These are phyloP conservation scores for Vitis hybrid DNA, from an alignment of 177 flowering plant species.

Conservation along the genomic window DNA sequence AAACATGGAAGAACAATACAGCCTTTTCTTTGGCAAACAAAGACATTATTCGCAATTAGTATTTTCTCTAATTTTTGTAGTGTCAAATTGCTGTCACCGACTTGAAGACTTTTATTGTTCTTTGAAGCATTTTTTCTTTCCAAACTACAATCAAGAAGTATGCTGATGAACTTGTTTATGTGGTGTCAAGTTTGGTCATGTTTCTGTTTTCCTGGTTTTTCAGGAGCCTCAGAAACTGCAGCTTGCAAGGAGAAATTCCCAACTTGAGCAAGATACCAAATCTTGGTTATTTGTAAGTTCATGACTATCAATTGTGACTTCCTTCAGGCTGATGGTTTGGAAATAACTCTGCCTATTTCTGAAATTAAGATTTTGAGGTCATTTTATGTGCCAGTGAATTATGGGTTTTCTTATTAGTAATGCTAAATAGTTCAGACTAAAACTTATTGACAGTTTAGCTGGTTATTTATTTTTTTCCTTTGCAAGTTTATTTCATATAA, in stretches of 20 bases:
- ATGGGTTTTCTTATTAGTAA: not conserved
- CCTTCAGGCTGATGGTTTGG: not conserved
- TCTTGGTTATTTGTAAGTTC: slow-evolving; percentile 58
- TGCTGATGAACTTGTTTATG: not conserved
- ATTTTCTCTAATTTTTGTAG: not conserved
- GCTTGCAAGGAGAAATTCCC: slow-evolving; percentile 59
- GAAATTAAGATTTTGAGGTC: not conserved
- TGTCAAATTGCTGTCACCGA: too few relatives aligned
- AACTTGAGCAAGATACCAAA: slow-evolving; percentile 50
- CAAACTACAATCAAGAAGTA: not conserved
- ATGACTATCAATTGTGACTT: not conserved
- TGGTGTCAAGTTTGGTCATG: not conserved
- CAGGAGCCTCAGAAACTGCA: slow-evolving; percentile 76
- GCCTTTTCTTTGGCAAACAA: not conserved
- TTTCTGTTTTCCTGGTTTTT: slow-evolving; percentile 10
- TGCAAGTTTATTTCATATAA: not conserved
- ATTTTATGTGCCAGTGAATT: not conserved
- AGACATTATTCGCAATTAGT: too few relatives aligned
- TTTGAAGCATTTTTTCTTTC: not conserved
- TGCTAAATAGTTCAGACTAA: not conserved
- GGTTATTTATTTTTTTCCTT: not conserved
- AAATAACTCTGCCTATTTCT: not conserved
- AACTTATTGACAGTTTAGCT: not conserved
- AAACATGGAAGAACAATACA: not conserved
- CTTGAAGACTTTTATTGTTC: not conserved